Conservation (phyloP, 352 stramenopile species). For the Phytopythium mirpurense region DNA sequence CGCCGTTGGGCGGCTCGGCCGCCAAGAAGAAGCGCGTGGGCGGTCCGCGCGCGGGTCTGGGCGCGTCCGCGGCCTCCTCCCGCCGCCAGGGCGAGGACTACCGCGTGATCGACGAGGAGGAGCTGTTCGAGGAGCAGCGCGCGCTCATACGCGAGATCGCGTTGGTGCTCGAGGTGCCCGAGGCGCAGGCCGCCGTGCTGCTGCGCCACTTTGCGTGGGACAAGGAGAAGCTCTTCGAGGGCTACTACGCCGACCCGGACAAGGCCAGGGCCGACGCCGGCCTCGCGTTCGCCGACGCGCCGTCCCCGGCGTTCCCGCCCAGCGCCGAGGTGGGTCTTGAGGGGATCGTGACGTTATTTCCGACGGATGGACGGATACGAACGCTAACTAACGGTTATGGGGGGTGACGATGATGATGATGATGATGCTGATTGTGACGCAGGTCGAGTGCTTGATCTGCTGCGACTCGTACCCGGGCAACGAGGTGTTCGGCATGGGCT, state of each 20-base stretch:
- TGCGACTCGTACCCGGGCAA: constrained; percentile 83
- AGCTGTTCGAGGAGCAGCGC: constrained; percentile 66
- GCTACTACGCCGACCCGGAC: constrained; percentile 69
- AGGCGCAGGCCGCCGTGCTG: constrained; percentile 57
- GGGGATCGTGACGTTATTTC: too few species aligned
- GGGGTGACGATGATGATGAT: too few species aligned
- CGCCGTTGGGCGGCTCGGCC: constrained; percentile 34
- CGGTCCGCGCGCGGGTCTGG: constrained; percentile 18
- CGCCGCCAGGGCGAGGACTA: constrained; percentile 45
- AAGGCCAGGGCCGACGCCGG: constrained; percentile 50
- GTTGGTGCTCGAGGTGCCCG: constrained; percentile 69
- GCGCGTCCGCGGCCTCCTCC: constrained; percentile 13
- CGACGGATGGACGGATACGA: too few species aligned
- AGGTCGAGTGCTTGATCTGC: constrained; percentile 92
- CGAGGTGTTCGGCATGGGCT: constrained; percentile 92
- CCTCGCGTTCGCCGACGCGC: constrained; percentile 50
- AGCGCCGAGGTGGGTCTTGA: constrained; percentile 40
- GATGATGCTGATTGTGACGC: not conserved
- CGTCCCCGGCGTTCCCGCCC: constrained; percentile 25
- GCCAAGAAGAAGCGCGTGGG: constrained; percentile 74
- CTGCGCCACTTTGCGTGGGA: constrained; percentile 86
- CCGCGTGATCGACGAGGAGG: constrained; percentile 78
- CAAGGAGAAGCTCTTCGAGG: constrained; percentile 89
- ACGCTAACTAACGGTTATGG: too few species aligned
- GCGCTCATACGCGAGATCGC: constrained; percentile 66